Conservation (phyloP, 306 rosid species). For the Gillenia trifoliata region DNA sequence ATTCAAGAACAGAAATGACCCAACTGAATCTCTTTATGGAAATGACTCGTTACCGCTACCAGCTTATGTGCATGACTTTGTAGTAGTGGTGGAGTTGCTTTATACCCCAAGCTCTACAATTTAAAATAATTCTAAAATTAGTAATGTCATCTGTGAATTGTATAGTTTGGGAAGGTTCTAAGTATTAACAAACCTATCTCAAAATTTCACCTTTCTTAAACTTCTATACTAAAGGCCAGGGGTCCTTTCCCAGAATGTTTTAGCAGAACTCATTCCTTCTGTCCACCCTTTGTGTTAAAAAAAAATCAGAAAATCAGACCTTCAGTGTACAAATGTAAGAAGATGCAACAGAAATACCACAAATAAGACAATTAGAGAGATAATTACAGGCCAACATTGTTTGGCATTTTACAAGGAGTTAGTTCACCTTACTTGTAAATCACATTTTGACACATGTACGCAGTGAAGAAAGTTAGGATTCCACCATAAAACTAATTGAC, state of each 20-base stretch:
- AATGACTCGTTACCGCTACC: slow-evolving; percentile 38
- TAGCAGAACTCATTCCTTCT: slow-evolving; percentile 4
- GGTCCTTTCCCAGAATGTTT: slow-evolving; percentile 13
- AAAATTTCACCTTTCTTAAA: slow-evolving; percentile 26
- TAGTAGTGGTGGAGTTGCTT: slow-evolving; percentile 38
- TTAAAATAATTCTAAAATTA: slow-evolving; percentile 8
- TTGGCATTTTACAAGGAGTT: too few species aligned
- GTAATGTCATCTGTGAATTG: slow-evolving; percentile 13
- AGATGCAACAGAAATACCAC: too few species aligned
- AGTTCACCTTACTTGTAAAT: too few species aligned
- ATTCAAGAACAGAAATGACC: slow-evolving; percentile 15
- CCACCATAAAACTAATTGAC: too few species aligned
- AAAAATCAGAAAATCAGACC: background rate
- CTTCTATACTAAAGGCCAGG: slow-evolving; percentile 17
- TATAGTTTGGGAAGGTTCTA: slow-evolving; percentile 32
- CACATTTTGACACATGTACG: too few species aligned
- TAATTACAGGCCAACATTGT: background rate
- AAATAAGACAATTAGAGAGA: background rate
- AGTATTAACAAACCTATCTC: background rate
- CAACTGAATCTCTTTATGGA: slow-evolving; percentile 34
- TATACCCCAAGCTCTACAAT: slow-evolving; percentile 24
- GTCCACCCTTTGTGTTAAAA: background rate
- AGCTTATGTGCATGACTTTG: background rate
- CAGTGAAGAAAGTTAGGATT: too few species aligned
- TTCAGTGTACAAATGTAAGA: background rate